Conservation (phyloP, 2,329 filamentous ascomycete genomes). For the Tolypocladium paradoxum region DNA sequence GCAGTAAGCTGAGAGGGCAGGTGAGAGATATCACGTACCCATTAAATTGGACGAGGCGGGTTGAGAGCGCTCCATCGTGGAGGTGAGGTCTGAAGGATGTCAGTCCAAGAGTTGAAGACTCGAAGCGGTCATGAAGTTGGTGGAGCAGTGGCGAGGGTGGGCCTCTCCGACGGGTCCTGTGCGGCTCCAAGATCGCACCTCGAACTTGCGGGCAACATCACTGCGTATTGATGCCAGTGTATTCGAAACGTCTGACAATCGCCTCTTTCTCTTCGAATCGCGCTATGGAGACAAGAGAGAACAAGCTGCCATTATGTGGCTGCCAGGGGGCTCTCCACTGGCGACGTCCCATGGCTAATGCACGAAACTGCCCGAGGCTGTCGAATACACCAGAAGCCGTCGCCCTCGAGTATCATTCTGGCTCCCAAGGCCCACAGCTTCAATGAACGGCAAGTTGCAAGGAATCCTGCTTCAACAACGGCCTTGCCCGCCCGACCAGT, state of each 20-base stretch:
- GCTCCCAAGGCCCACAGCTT: not conserved
- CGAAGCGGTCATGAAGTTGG: not conserved
- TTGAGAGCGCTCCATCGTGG: slow-evolving; percentile 20
- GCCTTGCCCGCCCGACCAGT: too few species aligned
- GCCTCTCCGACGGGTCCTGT: too few species aligned
- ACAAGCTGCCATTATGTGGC: too few species aligned
- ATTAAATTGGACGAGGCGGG: slow-evolving; percentile 21
- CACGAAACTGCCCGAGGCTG: not conserved
- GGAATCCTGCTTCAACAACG: too few species aligned
- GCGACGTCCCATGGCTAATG: not conserved
- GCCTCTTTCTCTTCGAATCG: not conserved
- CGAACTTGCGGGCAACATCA: not conserved
- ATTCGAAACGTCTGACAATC: not conserved
- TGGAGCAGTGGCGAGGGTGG: not conserved
- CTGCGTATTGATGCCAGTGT: not conserved
- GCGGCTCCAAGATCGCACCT: not conserved
- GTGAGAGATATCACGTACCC: slow-evolving; percentile 12
- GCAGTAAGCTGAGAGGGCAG: not conserved
- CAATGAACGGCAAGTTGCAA: too few species aligned
- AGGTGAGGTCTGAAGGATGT: not conserved
- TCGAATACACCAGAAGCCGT: too few species aligned
- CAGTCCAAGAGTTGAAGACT: not conserved
- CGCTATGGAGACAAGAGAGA: not conserved
- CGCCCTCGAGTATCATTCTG: not conserved
- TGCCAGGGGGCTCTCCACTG: too few species aligned